Conservation (phyloP, 116 monocot genomes). For the Phalaenopsis hybrid region DNA sequence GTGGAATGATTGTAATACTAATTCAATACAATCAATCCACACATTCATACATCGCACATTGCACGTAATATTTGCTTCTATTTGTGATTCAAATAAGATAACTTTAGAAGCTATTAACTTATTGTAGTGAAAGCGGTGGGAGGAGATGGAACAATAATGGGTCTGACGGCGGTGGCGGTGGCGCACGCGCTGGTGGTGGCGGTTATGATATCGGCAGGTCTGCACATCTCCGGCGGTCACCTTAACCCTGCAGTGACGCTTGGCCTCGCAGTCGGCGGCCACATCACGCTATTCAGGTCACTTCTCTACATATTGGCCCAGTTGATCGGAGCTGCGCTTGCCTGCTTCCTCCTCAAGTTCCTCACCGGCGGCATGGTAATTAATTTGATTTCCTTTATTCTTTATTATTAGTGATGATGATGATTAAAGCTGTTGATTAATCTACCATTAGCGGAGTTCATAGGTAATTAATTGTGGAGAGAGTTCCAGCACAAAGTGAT, state of each 20-base stretch:
- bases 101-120: not conserved
- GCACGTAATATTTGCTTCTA: too few relatives aligned
- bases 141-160: slow-evolving; percentile 52
- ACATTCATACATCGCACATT: too few relatives aligned
- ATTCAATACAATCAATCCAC: too few relatives aligned
- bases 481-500: too few relatives aligned
- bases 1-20: too few relatives aligned
- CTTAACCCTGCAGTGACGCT: slow-evolving; percentile 78
- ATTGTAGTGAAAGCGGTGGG: slow-evolving; percentile 45
- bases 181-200: slow-evolving; percentile 58
- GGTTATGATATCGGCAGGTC: slow-evolving; percentile 56
- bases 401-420: too few relatives aligned
- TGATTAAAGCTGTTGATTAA: too few relatives aligned
- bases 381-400: not conserved
- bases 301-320: slow-evolving; percentile 54
- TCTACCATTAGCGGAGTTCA: too few relatives aligned
- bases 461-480: too few relatives aligned
- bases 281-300: slow-evolving; percentile 52
- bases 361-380: slow-evolving; percentile 57
- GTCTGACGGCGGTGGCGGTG: slow-evolving; percentile 56
- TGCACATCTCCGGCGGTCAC: slow-evolving; percentile 71
- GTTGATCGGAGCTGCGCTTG: slow-evolving; percentile 46
- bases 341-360: slow-evolving; percentile 58
- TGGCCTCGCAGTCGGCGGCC: slow-evolving; percentile 57
- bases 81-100: too few relatives aligned